Evolutionary conservation across 2,329 filamentous ascomycete genomes (phyloP), one percentile per base, ranked within the genome.

Genomic region (Cryphonectria radicalis): DNA sequence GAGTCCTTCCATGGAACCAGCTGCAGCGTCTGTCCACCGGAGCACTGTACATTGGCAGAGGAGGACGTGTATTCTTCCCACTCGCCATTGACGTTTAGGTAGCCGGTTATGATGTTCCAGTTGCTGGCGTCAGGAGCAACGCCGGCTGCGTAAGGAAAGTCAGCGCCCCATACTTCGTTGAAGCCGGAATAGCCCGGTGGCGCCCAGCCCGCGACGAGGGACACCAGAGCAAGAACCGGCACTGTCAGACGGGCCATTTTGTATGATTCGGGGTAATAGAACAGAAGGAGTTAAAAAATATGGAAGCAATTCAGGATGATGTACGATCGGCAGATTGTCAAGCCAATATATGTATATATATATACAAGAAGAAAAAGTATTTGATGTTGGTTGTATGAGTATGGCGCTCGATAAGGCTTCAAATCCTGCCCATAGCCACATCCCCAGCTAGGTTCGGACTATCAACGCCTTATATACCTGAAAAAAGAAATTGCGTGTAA

Each of bases 21-120:
- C 77, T 88, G 86, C 17, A 88, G 78, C 0, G 86, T 87, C n/a
- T 79, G 74, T 57, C 84, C 85, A 14, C 86, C 86, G 10, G 83
- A 85, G 63, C 85, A 80, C 76, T 88, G 86, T 25, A 86, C 78
- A 78, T 88, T 86, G 71, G 77, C 74, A 69, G 78, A 79, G 64
- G 81, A 83, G 4, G 78, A 76, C 53, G 81, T 82, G 79, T 88
- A 88, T 4, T 79, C 78, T 77, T 88, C 81, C 64, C 81, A 76
- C 77, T 88, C 86, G 74, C 82, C 80, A 80, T 88, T 88, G 76
- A 82, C 81, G 72, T 82, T 77, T n/a, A 84, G 74, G 77, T 84
- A 77, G 25, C 80, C 77, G 46, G 81, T 80, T 69, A 85, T 80
- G 74, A 84, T 81, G 77, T 84, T 84, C 86, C 86, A 88, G 72